Evolutionary conservation across 768 basidiomycete genomes (phyloP).

Genomic region (Agaricus blazei): DNA sequence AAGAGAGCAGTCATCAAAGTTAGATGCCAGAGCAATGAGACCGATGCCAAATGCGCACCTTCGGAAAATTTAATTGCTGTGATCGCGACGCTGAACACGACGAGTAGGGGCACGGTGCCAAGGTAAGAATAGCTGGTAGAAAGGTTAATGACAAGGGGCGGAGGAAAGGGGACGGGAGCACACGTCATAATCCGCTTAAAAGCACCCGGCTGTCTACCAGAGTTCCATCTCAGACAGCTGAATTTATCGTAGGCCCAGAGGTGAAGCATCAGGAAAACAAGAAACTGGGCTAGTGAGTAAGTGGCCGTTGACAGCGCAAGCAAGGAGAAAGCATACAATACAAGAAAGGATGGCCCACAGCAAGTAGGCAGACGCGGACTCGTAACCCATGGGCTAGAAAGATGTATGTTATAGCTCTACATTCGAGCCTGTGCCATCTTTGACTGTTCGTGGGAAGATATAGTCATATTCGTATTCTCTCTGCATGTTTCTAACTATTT

Average conservation of each 20-base stretch:
- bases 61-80: conserved; percentile 67
- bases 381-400: conserved; percentile 49
- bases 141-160: conserved; percentile 14
- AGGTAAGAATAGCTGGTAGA: conserved; percentile 68
- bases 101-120: conserved; percentile 59
- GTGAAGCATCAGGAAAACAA: conserved; percentile 62
- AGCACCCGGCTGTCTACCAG: conserved; percentile 74
- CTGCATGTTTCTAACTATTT: not conserved
- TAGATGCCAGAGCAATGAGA: not conserved
- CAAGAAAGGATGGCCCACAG: conserved; percentile 71
- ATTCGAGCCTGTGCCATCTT: no score
- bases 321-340: conserved; percentile 51
- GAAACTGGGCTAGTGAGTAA: conserved; percentile 43
- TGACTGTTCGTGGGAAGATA: not conserved
- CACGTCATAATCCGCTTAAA: conserved; percentile 90
- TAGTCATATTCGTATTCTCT: not conserved
- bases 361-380: conserved; percentile 69
- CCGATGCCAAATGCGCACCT: conserved; percentile 35
- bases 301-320: conserved; percentile 24
- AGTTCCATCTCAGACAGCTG: conserved; percentile 69
- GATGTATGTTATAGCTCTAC: no score
- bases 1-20: not conserved
- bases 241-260: conserved; percentile 81
- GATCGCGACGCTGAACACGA: conserved; percentile 58
- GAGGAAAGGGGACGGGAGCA: conserved; percentile 19